These are phyloP conservation scores for Malus hybrid DNA, from an alignment of 331 rosid genomes.

Conservation along the genomic window DNA sequence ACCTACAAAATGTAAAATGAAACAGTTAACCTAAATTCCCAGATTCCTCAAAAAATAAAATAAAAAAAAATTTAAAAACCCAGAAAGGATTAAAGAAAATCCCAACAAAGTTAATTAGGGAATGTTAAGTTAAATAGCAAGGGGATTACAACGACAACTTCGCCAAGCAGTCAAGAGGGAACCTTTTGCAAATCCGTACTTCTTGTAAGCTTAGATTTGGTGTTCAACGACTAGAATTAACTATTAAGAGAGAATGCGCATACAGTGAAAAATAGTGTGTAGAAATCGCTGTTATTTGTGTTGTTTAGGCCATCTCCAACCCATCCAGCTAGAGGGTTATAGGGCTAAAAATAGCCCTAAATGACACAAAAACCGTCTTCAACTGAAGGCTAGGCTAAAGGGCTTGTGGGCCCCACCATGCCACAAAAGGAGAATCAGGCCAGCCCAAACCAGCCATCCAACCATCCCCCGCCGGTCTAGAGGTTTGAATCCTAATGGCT, in stretches of 20 bases:
- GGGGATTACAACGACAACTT: constrained; percentile 89
- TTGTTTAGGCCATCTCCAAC: no score
- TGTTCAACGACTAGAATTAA: constrained; percentile 29
- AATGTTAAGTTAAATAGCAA: constrained; percentile 44
- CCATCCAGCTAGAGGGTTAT: no score
- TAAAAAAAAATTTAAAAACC: neutral
- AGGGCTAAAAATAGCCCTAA: no score
- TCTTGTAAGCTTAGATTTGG: constrained; percentile 96
- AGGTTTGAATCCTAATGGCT: no score
- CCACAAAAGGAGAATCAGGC: no score
- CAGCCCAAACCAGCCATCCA: no score
- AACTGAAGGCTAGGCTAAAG: no score
- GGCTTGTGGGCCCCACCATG: no score
- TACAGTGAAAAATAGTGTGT: no score
- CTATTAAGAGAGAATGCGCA: no score
- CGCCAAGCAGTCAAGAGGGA: constrained; percentile 76
- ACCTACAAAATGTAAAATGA: constrained; percentile 11
- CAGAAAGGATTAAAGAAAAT: neutral
- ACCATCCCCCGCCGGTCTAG: no score
- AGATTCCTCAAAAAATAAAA: neutral
- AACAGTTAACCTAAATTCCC: neutral
- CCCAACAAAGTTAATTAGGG: neutral
- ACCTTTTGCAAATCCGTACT: constrained; percentile 71
- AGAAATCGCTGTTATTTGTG: neutral
- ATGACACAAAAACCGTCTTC: no score